Conservation (phyloP, 179 eudicot genomes). For the Carnegiea gigantea region DNA sequence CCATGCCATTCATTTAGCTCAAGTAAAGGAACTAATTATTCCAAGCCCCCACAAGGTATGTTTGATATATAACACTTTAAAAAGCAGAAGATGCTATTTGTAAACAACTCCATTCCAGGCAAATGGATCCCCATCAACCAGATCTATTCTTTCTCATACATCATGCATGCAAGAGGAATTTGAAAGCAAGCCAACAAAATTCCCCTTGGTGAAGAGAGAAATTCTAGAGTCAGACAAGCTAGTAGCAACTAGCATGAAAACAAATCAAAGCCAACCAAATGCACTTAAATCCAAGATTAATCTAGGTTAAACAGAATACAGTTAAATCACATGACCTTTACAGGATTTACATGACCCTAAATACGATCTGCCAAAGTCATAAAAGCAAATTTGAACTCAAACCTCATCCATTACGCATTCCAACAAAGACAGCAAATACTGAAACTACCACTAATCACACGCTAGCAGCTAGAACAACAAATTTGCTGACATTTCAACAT, state of each 20-base stretch:
- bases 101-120: neutral
- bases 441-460: neutral
- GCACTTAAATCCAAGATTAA: too few species aligned
- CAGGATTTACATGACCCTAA: neutral
- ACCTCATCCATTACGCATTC: too few species aligned
- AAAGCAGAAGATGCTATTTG: neutral
- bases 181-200: neutral
- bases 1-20: neutral
- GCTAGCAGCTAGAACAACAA: too few species aligned
- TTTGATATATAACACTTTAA: neutral
- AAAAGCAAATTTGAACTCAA: too few species aligned
- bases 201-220: neutral
- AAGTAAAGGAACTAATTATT: neutral
- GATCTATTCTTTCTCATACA: neutral
- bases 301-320: too few species aligned
- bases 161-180: neutral
- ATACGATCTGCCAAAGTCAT: neutral
- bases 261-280: neutral
- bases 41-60: neutral
- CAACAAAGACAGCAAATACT: too few species aligned
- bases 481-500: too few species aligned
- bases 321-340: neutral
- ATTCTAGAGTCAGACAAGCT: neutral
- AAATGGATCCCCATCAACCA: neutral
- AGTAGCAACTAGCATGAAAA: neutral